Evolutionary conservation across 495 filamentous ascomycete species (phyloP), one percentile per base, ranked within the genome.

Genomic region (Trichoderma virens): DNA sequence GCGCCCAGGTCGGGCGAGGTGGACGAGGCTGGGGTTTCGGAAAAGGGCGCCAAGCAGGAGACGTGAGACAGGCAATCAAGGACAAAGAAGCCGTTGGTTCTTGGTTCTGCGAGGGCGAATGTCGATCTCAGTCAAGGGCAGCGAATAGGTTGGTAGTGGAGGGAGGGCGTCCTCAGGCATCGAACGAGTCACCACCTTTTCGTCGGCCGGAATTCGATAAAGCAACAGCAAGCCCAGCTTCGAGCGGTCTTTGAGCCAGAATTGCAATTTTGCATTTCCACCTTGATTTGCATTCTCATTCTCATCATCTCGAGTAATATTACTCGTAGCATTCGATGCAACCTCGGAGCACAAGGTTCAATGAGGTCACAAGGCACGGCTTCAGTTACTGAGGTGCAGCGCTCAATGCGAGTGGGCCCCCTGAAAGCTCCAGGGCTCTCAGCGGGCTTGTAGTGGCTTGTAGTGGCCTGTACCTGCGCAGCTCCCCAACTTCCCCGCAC

Each of bases 401-500:
- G n/a, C n/a, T n/a, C n/a, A n/a, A n/a, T n/a, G n/a, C n/a, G n/a
- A n/a, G n/a, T n/a, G n/a, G n/a, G n/a, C n/a, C n/a, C n/a, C n/a
- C n/a, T n/a, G n/a, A n/a, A n/a, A n/a, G n/a, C n/a, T n/a, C n/a
- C n/a, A n/a, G n/a, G 20, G 43, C 43, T 25, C 20, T 9, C 43
- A 47, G 43, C 20, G 43, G 43, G 3, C 20, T 20, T 23, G 34
- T 13, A 2, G n/a, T 23, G 5, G 5, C 38, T 25, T n/a, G n/a
- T 9, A 51, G 45, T n/a, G 45, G 16, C 51, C 51, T 31, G 51
- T 56, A 28, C 51, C 51, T 56, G 51, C 51, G 51, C 51, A 28
- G 9, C 51, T 9, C 51, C 51, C 51, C 23, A 56, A 30, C 25
- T 56, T 9, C 51, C 51, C 51, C 51, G 51, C 51, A 56, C 27